Evolutionary conservation across 768 basidiomycete genomes (phyloP).

Genomic region (Xerocomellus intermedius): DNA sequence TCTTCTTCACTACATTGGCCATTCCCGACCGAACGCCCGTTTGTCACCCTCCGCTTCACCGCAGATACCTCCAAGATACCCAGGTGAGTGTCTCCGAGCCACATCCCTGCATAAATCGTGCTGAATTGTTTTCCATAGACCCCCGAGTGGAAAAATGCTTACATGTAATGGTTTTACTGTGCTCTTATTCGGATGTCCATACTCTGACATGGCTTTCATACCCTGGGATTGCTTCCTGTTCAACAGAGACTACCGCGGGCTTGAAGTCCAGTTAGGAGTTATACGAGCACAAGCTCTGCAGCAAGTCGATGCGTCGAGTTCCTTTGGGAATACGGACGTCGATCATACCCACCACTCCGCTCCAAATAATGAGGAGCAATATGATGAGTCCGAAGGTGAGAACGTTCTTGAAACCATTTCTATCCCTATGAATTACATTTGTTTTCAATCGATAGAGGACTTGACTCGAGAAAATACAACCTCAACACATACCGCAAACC

Average conservation of each 20-base stretch:
- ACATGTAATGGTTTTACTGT: slow-evolving; percentile 25
- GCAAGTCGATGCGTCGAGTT: slow-evolving; percentile 19
- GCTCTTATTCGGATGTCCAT: neutral
- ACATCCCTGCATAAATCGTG: neutral
- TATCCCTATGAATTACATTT: neutral
- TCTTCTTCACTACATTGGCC: neutral
- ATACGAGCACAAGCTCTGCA: slow-evolving; percentile 40
- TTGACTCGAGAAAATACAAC: neutral
- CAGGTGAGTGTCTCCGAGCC: slow-evolving; percentile 43
- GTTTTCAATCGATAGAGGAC: slow-evolving; percentile 4
- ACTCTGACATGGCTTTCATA: neutral
- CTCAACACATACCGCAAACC: neutral
- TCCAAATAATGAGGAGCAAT: slow-evolving; percentile 1
- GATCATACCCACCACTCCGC: neutral
- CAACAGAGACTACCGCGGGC: slow-evolving; percentile 64
- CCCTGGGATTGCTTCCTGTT: neutral
- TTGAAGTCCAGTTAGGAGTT: slow-evolving; percentile 64
- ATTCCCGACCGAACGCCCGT: neutral
- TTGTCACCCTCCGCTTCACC: neutral
- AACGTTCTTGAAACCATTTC: neutral
- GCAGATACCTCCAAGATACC: slow-evolving; percentile 67
- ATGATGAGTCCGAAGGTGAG: slow-evolving; percentile 10
- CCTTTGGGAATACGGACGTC: slow-evolving; percentile 5
- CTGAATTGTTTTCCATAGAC: slow-evolving; percentile 40
- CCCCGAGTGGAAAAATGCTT: slow-evolving; percentile 53